Percentiles rank a stretch among this genome's conserved stretches.
Evolutionary conservation across 768 basidiomycete genomes (phyloP).

Genomic region (Paxillus rubicundulus): DNA sequence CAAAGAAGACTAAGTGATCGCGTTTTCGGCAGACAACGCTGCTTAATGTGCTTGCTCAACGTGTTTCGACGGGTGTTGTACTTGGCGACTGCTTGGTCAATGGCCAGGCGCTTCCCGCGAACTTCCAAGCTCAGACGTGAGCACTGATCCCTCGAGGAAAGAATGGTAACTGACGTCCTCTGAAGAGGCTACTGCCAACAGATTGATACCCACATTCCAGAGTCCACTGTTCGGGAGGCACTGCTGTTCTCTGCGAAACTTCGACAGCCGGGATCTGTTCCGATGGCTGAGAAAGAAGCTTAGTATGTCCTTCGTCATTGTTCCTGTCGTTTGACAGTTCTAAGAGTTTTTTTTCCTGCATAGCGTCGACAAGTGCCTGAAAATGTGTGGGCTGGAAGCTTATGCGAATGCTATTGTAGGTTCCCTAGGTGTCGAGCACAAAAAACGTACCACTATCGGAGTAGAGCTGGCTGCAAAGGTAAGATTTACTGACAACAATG

Average conservation of each 20-base stretch:
- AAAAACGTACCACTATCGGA: slow-evolving; percentile 57
- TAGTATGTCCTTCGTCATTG: slow-evolving; percentile 50
- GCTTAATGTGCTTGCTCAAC: slow-evolving; percentile 55
- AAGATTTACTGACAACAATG: slow-evolving; percentile 2
- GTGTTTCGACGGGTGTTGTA: slow-evolving; percentile 46
- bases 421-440: slow-evolving; percentile 47
- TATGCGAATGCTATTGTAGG: slow-evolving; percentile 64
- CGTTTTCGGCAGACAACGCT: slow-evolving; percentile 46
- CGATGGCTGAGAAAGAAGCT: slow-evolving; percentile 69
- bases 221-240: slow-evolving; percentile 78
- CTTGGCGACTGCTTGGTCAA: slow-evolving; percentile 55
- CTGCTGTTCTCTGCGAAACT: slow-evolving; percentile 76
- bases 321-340: background rate
- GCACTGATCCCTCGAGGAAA: slow-evolving; percentile 2
- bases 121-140: slow-evolving; percentile 63
- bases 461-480: slow-evolving; percentile 59
- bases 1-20: background rate
- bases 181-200: slow-evolving; percentile 79
- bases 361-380: slow-evolving; percentile 55
- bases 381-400: slow-evolving; percentile 62
- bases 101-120: slow-evolving; percentile 47
- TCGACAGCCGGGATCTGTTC: slow-evolving; percentile 67
- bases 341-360: background rate
- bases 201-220: slow-evolving; percentile 74
- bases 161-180: background rate